Evolutionary conservation across 208 protist species (phyloP), one percentile per base, ranked within the genome.

Genomic region (Trypanosoma brucei): DNA sequence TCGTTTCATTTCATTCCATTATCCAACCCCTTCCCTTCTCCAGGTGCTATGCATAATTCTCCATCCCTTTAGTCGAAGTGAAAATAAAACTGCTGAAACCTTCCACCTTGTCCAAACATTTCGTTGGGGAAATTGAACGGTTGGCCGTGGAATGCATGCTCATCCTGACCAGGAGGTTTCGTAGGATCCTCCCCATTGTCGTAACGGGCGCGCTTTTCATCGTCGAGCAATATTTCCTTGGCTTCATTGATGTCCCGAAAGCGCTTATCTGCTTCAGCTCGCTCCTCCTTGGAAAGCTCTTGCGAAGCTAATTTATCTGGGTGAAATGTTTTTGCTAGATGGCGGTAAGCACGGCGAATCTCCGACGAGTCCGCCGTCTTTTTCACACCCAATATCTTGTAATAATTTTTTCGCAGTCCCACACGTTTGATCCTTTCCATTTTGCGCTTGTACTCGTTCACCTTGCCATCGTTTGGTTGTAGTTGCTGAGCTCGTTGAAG

Each of bases 161-260:
- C 62, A 0, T 45, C 59, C 52, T 86, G 77, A 0, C 70, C 83
- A 9, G 71, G 62, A 33, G 83, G 91, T 39, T 94, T 83, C 59
- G 70, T 87, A 34, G 92, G 78, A 55, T 97, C 89, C 58, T 97
- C 88, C 1, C 92, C 92, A 46, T 75, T 85, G 71, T 97, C 92
- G 67, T 97, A 97, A 33, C 84, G 79, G 2, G 72, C 65, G 3
- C 90, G 83, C 70, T 93, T 91, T 55, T 97, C 86, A 39, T 90
- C 81, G 42, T 97, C 85, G 6, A 89, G 54, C 7, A 97, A 80
- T 31, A 97, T 83, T 62, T 97, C 89, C 65, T 95, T 93, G 3
- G 92, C 87, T 50, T 97, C 90, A 63, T 93, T 94, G 49, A 97
- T 94, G 58, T 97, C 88, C 30, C 89, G 83, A 70, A 94, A 97